Evolutionary conservation across 1,139 yeast genomes (phyloP).

Genomic region (Maudiozyma humilis): DNA sequence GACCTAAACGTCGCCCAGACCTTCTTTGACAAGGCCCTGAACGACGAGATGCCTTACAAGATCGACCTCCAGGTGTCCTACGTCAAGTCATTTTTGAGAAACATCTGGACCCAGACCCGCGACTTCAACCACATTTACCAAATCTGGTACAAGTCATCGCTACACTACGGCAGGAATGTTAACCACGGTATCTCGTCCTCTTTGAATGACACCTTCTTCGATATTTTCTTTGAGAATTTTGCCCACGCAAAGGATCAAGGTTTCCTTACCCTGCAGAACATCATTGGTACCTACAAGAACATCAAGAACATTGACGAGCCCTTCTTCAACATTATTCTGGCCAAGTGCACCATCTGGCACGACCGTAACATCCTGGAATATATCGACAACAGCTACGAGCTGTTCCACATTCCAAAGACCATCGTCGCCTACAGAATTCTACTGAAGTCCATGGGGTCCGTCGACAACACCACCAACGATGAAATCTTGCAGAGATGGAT

Average conservation of each 20-base stretch:
- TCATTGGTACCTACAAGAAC: constrained; percentile 50
- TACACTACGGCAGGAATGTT: constrained; percentile 50
- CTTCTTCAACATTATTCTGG: constrained; percentile 68
- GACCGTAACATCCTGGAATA: constrained; percentile 58
- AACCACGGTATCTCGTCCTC: constrained; percentile 60
- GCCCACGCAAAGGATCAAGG: constrained; percentile 52
- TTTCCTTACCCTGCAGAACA: constrained; percentile 46
- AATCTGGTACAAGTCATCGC: constrained; percentile 59
- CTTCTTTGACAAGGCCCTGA: constrained; percentile 65
- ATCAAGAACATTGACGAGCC: constrained; percentile 61
- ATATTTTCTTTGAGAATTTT: constrained; percentile 55
- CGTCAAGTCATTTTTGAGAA: constrained; percentile 57
- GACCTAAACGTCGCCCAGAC: constrained; percentile 64
- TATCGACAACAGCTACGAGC: constrained; percentile 52
- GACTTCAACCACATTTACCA: constrained; percentile 52
- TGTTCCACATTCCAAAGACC: constrained; percentile 52
- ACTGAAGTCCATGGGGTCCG: constrained; percentile 64
- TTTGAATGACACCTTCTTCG: constrained; percentile 60
- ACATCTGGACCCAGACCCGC: constrained; percentile 50
- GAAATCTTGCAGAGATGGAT: constrained; percentile 58
- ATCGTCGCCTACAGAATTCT: constrained; percentile 70
- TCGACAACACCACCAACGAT: constrained; percentile 43
- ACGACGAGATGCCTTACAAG: constrained; percentile 58
- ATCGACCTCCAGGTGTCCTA: constrained; percentile 70
- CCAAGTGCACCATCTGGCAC: constrained; percentile 62